These are phyloP conservation scores for Aspergillus novoparasiticus DNA, from an alignment of 2,329 filamentous ascomycete species.

Conservation along the genomic window DNA sequence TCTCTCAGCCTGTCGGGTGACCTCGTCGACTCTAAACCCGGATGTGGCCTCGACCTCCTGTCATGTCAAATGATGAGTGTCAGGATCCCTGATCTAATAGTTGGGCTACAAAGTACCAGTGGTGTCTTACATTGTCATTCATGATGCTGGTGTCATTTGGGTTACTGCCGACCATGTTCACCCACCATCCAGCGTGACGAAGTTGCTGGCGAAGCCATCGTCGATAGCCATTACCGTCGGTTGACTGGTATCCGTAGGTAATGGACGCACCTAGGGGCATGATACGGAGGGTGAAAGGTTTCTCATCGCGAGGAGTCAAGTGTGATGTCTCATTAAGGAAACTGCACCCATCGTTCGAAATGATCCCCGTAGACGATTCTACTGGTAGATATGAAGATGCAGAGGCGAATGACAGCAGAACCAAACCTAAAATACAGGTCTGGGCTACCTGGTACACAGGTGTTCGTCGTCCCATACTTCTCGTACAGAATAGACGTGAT, in stretches of 20 bases:
- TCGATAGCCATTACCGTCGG: constrained; percentile 15
- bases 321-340: background rate
- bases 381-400: background rate
- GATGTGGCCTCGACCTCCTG: background rate
- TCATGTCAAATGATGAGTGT: background rate
- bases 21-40: constrained; percentile 24
- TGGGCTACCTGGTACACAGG: background rate
- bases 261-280: constrained; percentile 18
- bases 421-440: background rate
- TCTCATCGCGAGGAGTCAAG: background rate
- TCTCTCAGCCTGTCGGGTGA: constrained; percentile 15
- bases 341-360: background rate
- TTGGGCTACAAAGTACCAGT: background rate
- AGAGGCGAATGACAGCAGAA: background rate
- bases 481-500: background rate
- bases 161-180: constrained; percentile 16
- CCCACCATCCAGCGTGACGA: constrained; percentile 9
- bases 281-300: constrained; percentile 4
- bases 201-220: constrained; percentile 11
- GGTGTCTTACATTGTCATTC: constrained; percentile 22
- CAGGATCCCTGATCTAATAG: background rate
- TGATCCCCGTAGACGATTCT: background rate
- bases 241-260: constrained; percentile 11
- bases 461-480: background rate
- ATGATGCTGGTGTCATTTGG: constrained; percentile 3